Percentiles rank a stretch among this genome's conserved stretches.
Evolutionary conservation across 306 rosid species (phyloP).

Genomic region (Glycyrrhiza uralensis): DNA sequence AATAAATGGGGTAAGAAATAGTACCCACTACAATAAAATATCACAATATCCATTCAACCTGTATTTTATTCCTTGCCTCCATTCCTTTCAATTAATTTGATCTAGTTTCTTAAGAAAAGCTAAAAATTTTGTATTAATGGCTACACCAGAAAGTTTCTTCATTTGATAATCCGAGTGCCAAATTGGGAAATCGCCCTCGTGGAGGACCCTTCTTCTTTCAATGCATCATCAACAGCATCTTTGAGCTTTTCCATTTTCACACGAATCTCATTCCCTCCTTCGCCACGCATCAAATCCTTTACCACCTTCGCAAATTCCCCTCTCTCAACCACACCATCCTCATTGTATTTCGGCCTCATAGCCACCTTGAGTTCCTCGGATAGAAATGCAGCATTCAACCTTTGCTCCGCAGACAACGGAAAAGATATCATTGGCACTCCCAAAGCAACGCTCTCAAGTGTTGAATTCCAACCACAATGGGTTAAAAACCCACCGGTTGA

Average conservation of each 20-base stretch:
- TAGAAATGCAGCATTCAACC: conserved; percentile 3
- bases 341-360: neutral
- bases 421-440: conserved; percentile 31
- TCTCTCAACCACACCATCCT: neutral
- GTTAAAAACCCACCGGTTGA: conserved; percentile 30
- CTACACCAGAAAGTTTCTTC: neutral
- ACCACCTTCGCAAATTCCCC: conserved; percentile 13
- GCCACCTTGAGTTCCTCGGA: conserved; percentile 2
- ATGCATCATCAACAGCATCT: neutral
- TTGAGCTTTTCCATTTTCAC: neutral
- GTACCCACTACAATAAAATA: no score
- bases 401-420: conserved; percentile 25
- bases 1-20: no score
- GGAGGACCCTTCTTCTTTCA: conserved; percentile 14
- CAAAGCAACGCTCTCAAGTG: conserved; percentile 8
- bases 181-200: neutral
- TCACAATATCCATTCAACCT: no score
- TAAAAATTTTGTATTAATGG: neutral
- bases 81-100: no score
- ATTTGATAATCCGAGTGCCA: neutral
- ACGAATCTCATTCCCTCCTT: neutral
- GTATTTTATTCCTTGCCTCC: no score
- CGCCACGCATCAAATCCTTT: neutral
- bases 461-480: conserved; percentile 31
- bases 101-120: no score